These are phyloP conservation scores for Protomyces lactucae-debilis DNA, from an alignment of 1,139 yeast genomes.

Conservation along the genomic window DNA sequence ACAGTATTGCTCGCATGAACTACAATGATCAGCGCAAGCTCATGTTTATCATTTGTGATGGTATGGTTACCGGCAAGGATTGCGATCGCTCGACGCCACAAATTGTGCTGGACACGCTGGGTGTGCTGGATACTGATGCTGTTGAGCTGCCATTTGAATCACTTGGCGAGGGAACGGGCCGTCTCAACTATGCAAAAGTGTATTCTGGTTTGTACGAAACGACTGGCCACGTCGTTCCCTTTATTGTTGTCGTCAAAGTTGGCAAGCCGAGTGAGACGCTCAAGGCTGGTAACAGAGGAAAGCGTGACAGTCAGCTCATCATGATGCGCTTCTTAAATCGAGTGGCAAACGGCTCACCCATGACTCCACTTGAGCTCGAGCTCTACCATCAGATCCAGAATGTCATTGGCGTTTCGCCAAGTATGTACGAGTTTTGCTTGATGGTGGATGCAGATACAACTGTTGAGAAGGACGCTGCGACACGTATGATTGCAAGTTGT, in stretches of 20 bases:
- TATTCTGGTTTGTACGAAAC: constrained; percentile 44
- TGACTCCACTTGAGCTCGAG: constrained; percentile 44
- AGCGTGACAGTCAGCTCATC: constrained; percentile 45
- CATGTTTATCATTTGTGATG: constrained; percentile 43
- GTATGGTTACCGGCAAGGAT: constrained; percentile 44
- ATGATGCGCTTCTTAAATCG: constrained; percentile 43
- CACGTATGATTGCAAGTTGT: constrained; percentile 43
- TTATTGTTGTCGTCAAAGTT: constrained; percentile 42
- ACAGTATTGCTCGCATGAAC: constrained; percentile 41
- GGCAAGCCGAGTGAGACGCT: constrained; percentile 47
- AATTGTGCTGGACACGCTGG: constrained; percentile 43
- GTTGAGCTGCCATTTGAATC: constrained; percentile 42
- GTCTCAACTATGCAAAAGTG: constrained; percentile 42
- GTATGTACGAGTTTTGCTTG: constrained; percentile 42
- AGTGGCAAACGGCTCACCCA: constrained; percentile 42
- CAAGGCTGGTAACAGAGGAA: constrained; percentile 45
- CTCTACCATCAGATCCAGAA: constrained; percentile 44
- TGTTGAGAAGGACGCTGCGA: constrained; percentile 41
- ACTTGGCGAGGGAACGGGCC: constrained; percentile 43
- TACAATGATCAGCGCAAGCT: constrained; percentile 44
- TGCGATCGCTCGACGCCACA: constrained; percentile 44
- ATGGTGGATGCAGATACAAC: constrained; percentile 45
- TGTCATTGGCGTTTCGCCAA: constrained; percentile 45
- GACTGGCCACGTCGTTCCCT: constrained; percentile 44
- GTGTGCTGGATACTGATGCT: constrained; percentile 42